Conservation (phyloP, 1,284 basidiomycete genomes). For the Microbotryomycetes sp. region DNA sequence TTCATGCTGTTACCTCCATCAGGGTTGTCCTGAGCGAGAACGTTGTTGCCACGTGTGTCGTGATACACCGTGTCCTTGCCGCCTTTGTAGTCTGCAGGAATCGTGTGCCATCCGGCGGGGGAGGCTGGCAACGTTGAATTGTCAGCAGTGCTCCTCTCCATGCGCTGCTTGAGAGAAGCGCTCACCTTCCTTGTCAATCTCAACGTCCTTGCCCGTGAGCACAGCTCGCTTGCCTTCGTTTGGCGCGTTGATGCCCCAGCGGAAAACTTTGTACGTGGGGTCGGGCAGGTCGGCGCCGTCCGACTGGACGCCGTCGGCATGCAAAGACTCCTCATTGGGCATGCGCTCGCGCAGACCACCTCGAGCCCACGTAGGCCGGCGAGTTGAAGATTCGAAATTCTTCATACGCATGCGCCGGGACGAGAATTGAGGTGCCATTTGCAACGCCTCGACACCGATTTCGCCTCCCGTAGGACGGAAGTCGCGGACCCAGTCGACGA, state of each 20-base stretch:
- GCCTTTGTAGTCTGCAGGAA: slow-evolving; percentile 41
- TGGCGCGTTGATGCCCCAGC: slow-evolving; percentile 33
- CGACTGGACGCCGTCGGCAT: background rate
- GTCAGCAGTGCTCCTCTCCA: slow-evolving; percentile 49
- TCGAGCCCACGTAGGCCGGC: slow-evolving; percentile 1
- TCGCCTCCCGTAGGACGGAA: slow-evolving; percentile 37
- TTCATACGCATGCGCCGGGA: background rate
- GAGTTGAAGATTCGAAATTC: slow-evolving; percentile 2
- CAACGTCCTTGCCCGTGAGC: slow-evolving; percentile 26
- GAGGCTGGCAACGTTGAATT: slow-evolving; percentile 58
- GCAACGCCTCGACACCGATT: slow-evolving; percentile 35
- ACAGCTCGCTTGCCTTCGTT: slow-evolving; percentile 31
- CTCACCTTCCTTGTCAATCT: slow-evolving; percentile 19
- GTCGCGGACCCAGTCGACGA: slow-evolving; percentile 36
- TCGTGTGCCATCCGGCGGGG: slow-evolving; percentile 76
- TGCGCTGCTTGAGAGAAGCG: slow-evolving; percentile 43
- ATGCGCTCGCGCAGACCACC: background rate
- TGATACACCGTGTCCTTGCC: slow-evolving; percentile 54
- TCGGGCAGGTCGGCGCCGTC: background rate
- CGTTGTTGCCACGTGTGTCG: slow-evolving; percentile 84
- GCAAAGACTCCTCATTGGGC: background rate
- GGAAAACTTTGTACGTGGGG: slow-evolving; percentile 33
- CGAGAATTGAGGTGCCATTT: background rate
- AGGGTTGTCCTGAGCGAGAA: slow-evolving; percentile 83
- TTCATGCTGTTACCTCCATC: slow-evolving; percentile 66